Base-by-base conservation (phyloP, 306 rosid species). In the Ammopiptanthus mongolicus region DNA sequence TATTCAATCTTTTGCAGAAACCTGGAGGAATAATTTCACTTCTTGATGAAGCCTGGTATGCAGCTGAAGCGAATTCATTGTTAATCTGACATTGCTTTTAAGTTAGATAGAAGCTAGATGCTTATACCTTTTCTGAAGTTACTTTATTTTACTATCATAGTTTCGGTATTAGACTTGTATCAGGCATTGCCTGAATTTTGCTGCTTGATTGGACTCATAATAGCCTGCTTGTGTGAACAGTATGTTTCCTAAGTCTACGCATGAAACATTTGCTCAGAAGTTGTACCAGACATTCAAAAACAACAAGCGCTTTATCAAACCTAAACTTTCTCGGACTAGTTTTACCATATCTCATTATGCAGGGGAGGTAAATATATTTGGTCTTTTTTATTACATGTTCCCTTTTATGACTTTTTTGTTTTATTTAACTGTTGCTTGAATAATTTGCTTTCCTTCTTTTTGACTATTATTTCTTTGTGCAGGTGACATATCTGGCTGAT, bases 181-280 rank as follows among this genome's bases (percentile, higher is more conserved):
- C 65, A 71, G 58, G 41, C 50, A 62, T 51, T 71, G 67, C 56
- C 63, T 79, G 69, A 34, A 68, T 80, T 83, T 72, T 46, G 55
- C 68, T 71, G 37, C 67, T 59, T 82, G 59, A 72, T 78, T 63
- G 80, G 76, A 80, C 82, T 86, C 72, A 87, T 73, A 58, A 53
- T 74, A 71, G 51, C 62, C 37, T 75, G 31, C 36, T 80, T 87
- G 52, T 85, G 82, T 88, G 58, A 65, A 53, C 97, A 96, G 99
- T 81, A 96, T 96, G 99, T 96, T 96, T 84, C 99, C 99, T n/a
- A 96, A 96, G 87, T 96, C 99, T 41, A 96, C 99, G 13, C 99
- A 96, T 74, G 99, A 96, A 89, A 96, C 99, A 37, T 96, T 96
- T 60, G 78, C 99, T 81, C 99, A 96, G 89, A 96, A 96, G 85